Base-by-base conservation (phyloP, 2,329 filamentous ascomycete genomes). In the Bipolaris cookei region DNA sequence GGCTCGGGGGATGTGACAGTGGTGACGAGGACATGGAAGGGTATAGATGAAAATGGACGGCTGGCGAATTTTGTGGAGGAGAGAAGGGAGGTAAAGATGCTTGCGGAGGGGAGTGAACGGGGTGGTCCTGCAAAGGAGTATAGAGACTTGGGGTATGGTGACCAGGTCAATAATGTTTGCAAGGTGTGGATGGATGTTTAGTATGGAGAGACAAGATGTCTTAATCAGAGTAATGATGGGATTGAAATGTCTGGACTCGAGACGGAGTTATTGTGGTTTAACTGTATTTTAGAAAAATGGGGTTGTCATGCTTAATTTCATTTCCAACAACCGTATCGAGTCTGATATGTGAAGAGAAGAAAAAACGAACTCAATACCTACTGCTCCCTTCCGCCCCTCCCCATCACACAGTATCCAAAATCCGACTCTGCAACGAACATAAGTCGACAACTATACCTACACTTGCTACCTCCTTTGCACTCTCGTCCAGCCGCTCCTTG, bases 61-160 rank as follows among this genome's bases (percentile, higher is more conserved):
- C 67, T 66, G 6, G 61, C 63, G 47, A 73, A 61, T 0, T 73
- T 67, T 51, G 60, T 71, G 3, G 71, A 72, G 44, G 66, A 73
- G 55, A 65, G 60, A 21, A 59, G 54, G 30, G 58, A 38, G 3
- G 51, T 49, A 16, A 57, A 53, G 46, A 58, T 60, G 61, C 11
- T 64, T 18, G 62, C 61, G 38, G 56, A 55, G 14, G 58, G 48
- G 6, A 59, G 52, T 43, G 58, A 59, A 10, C 45, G 50, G 13
- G 58, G 56, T 23, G 53, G 52, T 11, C n/a, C 30, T 35, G 37
- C 42, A 13, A 47, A 43, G 23, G 54, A 54, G 18, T 57, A 57
- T 44, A 20, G 44, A 16, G 18, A 54, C 6, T 41, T 43, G 25
- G 34, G 39, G 21, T 23, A 35, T 11, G 34, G 51, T 10, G 34